These are phyloP conservation scores for Termitomyces sp. DNA, from an alignment of 768 basidiomycete species.

Conservation along the genomic window DNA sequence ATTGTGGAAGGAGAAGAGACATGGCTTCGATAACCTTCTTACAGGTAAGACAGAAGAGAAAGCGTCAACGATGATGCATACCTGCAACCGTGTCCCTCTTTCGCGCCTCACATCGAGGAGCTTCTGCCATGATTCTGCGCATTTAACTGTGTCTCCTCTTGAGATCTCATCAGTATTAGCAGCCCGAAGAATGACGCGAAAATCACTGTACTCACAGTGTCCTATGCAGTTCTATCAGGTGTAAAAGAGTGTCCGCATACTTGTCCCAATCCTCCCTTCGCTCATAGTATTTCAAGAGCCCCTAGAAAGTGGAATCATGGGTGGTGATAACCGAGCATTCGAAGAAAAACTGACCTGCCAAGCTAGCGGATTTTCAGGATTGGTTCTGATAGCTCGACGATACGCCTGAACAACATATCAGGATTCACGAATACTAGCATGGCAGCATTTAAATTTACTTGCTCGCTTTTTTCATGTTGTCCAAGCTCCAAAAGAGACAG, in stretches of 20 bases:
- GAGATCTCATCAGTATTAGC: background rate
- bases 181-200: background rate
- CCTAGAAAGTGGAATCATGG: conserved; percentile 36
- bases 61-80: conserved; percentile 5
- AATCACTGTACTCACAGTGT: conserved; percentile 41
- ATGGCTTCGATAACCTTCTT: conserved; percentile 63
- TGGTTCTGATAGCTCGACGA: conserved; percentile 65
- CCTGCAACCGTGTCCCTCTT: conserved; percentile 53
- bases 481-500: conserved; percentile 75
- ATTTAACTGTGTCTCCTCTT: conserved; percentile 74
- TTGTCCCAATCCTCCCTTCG: conserved; percentile 53
- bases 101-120: conserved; percentile 57
- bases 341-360: conserved; percentile 63
- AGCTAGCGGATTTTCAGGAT: conserved; percentile 68
- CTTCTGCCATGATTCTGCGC: conserved; percentile 78
- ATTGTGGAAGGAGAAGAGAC: conserved; percentile 68
- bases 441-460: conserved; percentile 48
- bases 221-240: conserved; percentile 53
- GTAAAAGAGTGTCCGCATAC: conserved; percentile 46
- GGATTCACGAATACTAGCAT: conserved; percentile 7
- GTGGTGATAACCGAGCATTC: background rate
- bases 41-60: conserved; percentile 3
- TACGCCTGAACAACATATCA: conserved; percentile 52
- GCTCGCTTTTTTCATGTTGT: conserved; percentile 71
- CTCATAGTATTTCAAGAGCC: conserved; percentile 71